These are phyloP conservation scores for Ustilago trichophora DNA, from an alignment of 1,284 basidiomycete genomes.

Conservation along the genomic window DNA sequence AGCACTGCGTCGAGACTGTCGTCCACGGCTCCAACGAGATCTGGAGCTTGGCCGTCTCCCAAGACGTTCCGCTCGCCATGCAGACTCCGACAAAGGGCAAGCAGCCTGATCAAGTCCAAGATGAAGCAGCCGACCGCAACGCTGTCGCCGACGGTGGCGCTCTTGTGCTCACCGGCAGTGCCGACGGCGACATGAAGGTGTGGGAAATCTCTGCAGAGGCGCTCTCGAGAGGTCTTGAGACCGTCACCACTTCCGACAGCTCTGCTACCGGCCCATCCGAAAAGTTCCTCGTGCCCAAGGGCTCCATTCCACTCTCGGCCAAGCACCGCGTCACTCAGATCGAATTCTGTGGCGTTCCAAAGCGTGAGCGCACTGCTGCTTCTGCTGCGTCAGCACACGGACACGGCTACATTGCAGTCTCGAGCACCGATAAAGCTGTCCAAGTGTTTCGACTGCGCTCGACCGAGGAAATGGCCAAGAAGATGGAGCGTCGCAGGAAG, in stretches of 20 bases:
- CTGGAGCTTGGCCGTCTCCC: constrained; percentile 56
- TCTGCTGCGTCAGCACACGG: constrained; percentile 70
- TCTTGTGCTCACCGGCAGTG: constrained; percentile 85
- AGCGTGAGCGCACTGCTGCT: constrained; percentile 12
- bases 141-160: constrained; percentile 53
- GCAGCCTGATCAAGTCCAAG: constrained; percentile 13
- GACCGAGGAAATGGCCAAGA: constrained; percentile 88
- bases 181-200: constrained; percentile 90
- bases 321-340: constrained; percentile 66
- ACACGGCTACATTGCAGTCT: constrained; percentile 86
- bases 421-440: constrained; percentile 86
- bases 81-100: constrained; percentile 16
- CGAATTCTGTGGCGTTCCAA: constrained; percentile 64
- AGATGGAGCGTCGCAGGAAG: constrained; percentile 79
- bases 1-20: constrained; percentile 94
- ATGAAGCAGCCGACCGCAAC: constrained; percentile 22
- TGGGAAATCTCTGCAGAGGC: constrained; percentile 81
- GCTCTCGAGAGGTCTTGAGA: constrained; percentile 66
- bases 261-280: constrained; percentile 70
- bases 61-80: constrained; percentile 26
- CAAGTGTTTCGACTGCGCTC: constrained; percentile 89
- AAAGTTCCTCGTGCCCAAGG: constrained; percentile 40
- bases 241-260: constrained; percentile 4
- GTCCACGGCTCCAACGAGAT: constrained; percentile 63
- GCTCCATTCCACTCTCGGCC: constrained; percentile 39